Evolutionary conservation across 345 rosid genomes (phyloP).

Genomic region (Citrus reticulata): DNA sequence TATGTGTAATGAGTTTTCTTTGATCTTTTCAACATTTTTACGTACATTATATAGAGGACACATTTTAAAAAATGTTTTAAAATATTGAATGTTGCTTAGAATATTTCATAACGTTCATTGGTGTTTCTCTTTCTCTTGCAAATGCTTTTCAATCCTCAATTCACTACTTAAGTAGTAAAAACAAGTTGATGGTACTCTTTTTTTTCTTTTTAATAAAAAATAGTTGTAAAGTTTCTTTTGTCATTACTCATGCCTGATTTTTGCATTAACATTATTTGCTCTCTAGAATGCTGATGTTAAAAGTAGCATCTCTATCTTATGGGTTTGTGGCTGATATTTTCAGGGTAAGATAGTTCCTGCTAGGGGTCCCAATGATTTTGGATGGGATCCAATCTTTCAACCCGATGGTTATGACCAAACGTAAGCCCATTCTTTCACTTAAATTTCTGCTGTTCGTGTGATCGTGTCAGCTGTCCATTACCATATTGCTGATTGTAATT

Average conservation of each 20-base stretch:
- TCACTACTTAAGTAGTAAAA: not conserved
- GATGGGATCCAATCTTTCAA: slow-evolving; percentile 97
- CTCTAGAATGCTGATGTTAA: not conserved
- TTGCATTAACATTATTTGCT: not conserved
- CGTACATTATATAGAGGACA: not conserved
- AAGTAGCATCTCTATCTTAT: not conserved
- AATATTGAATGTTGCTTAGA: not conserved
- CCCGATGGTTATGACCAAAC: slow-evolving; percentile 86
- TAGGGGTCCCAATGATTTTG: slow-evolving; percentile 85
- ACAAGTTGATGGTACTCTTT: not conserved
- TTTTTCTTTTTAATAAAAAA: too few relatives aligned
- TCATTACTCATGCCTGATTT: not conserved
- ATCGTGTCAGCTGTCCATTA: not conserved
- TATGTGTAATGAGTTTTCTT: slow-evolving; percentile 20
- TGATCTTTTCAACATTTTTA: not conserved
- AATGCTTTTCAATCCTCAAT: not conserved
- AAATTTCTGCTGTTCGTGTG: not conserved
- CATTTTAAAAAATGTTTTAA: not conserved
- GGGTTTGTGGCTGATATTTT: slow-evolving; percentile 23
- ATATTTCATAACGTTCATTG: not conserved
- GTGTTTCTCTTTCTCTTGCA: not conserved
- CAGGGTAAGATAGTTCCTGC: slow-evolving; percentile 91
- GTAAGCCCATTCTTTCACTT: slow-evolving; percentile 26
- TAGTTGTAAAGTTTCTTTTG: not conserved
- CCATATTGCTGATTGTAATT: not conserved